These are phyloP conservation scores for Lactarius indigo DNA, from an alignment of 768 basidiomycete species.

Conservation along the genomic window DNA sequence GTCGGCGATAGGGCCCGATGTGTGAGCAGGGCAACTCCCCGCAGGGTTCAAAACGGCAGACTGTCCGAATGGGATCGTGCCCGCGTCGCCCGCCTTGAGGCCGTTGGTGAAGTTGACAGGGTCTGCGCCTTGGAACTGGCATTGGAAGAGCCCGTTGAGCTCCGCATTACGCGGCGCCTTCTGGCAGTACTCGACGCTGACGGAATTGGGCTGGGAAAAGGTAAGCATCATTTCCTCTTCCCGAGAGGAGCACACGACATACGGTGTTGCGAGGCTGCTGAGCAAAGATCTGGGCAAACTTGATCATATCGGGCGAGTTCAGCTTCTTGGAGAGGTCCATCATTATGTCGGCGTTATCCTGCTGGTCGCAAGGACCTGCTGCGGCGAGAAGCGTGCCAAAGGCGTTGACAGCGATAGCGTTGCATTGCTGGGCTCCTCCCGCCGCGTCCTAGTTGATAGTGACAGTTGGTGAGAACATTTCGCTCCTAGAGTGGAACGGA, in stretches of 20 bases:
- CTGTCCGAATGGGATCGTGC: conserved; percentile 53
- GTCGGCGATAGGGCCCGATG: conserved; percentile 46
- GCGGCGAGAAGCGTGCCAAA: conserved; percentile 60
- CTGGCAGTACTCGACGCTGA: conserved; percentile 51
- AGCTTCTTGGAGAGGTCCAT: conserved; percentile 48
- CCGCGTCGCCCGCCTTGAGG: conserved; percentile 39
- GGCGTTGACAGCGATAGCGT: conserved; percentile 50
- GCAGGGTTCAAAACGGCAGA: conserved; percentile 40
- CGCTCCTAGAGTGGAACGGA: not conserved
- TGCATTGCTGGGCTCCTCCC: conserved; percentile 56
- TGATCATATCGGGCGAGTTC: conserved; percentile 47
- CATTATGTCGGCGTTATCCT: conserved; percentile 48
- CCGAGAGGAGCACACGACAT: conserved; percentile 25
- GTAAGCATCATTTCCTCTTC: no score
- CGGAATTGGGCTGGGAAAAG: conserved; percentile 46
- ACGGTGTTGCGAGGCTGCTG: conserved; percentile 59
- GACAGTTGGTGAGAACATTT: not conserved
- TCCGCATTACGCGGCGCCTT: conserved; percentile 48
- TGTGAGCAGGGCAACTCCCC: conserved; percentile 50
- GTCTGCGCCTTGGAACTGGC: conserved; percentile 50
- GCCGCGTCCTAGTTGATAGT: conserved; percentile 41
- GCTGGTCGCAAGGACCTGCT: conserved; percentile 39
- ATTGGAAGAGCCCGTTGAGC: conserved; percentile 55
- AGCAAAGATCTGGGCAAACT: conserved; percentile 47
- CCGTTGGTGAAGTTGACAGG: conserved; percentile 45